Conservation (phyloP, 305 asterid species). For the Salvia sclarea region DNA sequence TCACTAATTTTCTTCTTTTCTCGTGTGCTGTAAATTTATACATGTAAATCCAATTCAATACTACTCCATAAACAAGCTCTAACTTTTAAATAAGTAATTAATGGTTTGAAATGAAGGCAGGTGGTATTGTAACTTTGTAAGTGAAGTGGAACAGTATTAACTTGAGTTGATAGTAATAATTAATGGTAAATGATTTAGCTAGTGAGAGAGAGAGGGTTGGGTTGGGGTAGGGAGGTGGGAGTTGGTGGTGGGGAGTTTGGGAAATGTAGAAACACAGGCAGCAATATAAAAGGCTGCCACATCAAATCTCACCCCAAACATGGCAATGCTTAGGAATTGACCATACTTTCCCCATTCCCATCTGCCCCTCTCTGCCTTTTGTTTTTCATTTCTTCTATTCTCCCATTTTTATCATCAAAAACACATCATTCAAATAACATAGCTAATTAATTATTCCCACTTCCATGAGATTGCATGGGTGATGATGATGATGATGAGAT, state of each 20-base stretch:
- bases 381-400: not conserved
- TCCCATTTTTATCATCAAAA: too few relatives aligned
- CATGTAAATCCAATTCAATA: not conserved
- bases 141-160: not conserved
- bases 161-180: not conserved
- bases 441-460: too few relatives aligned
- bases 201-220: not conserved
- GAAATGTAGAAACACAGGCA: conserved; percentile 43
- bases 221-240: conserved; percentile 23
- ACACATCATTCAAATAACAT: too few relatives aligned
- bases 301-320: conserved; percentile 53
- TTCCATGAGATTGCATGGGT: not conserved
- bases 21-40: not conserved
- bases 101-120: too few relatives aligned
- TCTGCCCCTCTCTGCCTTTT: not conserved
- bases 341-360: conserved; percentile 29
- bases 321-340: conserved; percentile 54
- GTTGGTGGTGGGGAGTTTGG: conserved; percentile 42
- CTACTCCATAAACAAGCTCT: not conserved
- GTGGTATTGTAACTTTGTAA: too few relatives aligned
- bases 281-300: conserved; percentile 37
- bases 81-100: not conserved
- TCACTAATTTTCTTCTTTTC: too few relatives aligned
- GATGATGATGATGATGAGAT: conserved; percentile 21
- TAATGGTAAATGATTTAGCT: too few relatives aligned